These are phyloP conservation scores for Pharnaceum exiguum DNA, from an alignment of 148 eudicot genomes.

Conservation along the genomic window DNA sequence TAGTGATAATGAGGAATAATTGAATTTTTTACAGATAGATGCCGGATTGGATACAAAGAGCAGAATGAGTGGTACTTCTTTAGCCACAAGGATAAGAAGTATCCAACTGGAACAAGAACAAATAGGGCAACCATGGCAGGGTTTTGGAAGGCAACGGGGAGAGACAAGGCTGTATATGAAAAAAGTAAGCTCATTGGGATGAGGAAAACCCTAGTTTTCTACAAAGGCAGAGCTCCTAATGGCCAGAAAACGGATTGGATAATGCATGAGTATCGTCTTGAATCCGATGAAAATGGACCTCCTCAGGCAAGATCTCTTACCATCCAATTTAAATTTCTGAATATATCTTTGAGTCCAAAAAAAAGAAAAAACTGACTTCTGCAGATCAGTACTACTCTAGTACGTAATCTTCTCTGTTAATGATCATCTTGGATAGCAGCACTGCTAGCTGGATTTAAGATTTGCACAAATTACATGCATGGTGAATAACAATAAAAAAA, in stretches of 20 bases:
- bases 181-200: constrained; percentile 66
- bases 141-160: constrained; percentile 90
- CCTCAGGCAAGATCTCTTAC: constrained; percentile 48
- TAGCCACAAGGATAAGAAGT: constrained; percentile 79
- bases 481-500: too few relatives aligned
- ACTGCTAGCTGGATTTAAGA: too few relatives aligned
- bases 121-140: constrained; percentile 87
- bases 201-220: constrained; percentile 89
- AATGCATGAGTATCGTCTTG: constrained; percentile 92
- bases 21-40: constrained; percentile 33
- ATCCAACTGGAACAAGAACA: constrained; percentile 78
- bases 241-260: constrained; percentile 89
- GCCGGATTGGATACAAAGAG: constrained; percentile 74
- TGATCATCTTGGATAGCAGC: background rate
- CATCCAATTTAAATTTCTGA: background rate
- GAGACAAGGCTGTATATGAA: constrained; percentile 75
- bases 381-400: too few relatives aligned
- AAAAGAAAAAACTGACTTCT: too few relatives aligned
- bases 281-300: constrained; percentile 77
- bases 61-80: constrained; percentile 84
- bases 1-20: background rate
- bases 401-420: too few relatives aligned
- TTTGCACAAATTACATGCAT: too few relatives aligned
- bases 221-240: constrained; percentile 84
- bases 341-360: background rate